Conservation (phyloP, 805 yeast genomes). For the Clavispora vitiphila region DNA sequence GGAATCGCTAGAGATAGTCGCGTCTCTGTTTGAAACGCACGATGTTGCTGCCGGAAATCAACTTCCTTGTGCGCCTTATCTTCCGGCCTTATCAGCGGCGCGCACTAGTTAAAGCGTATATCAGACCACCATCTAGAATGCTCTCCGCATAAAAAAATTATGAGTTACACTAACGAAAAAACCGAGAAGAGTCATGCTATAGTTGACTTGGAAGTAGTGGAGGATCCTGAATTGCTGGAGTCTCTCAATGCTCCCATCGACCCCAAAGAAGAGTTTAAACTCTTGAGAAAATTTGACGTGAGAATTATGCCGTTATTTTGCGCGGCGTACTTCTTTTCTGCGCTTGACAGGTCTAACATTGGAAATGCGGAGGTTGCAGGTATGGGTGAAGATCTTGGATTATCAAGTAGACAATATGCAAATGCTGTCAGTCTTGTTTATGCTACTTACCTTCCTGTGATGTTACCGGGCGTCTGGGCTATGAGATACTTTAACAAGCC, state of each 20-base stretch:
- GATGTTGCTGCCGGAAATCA: too few relatives aligned
- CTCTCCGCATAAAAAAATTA: background rate
- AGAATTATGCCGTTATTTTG: slow-evolving; percentile 1
- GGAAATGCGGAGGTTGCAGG: slow-evolving; percentile 60
- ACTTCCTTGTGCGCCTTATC: background rate
- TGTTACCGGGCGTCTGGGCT: slow-evolving; percentile 32
- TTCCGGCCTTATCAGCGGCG: too few relatives aligned
- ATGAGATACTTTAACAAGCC: slow-evolving; percentile 27
- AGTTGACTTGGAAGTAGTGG: background rate
- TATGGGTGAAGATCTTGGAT: slow-evolving; percentile 33
- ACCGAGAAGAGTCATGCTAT: background rate
- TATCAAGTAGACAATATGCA: slow-evolving; percentile 36
- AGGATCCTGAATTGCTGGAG: background rate
- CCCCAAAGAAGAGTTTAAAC: background rate
- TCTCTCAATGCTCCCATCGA: background rate
- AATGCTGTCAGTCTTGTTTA: slow-evolving; percentile 42
- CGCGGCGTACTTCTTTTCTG: slow-evolving; percentile 37
- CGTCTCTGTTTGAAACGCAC: background rate
- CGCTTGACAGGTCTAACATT: slow-evolving; percentile 52
- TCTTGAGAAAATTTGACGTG: slow-evolving; percentile 1
- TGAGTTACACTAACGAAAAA: background rate
- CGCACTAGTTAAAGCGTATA: too few relatives aligned
- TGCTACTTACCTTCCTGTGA: slow-evolving; percentile 42
- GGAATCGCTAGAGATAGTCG: too few relatives aligned
- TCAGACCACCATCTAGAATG: too few relatives aligned